Evolutionary conservation across 202 grass and related monocot genomes (phyloP), one percentile per base, ranked within the genome.

Genomic region (Schoenoplectus triqueter): DNA sequence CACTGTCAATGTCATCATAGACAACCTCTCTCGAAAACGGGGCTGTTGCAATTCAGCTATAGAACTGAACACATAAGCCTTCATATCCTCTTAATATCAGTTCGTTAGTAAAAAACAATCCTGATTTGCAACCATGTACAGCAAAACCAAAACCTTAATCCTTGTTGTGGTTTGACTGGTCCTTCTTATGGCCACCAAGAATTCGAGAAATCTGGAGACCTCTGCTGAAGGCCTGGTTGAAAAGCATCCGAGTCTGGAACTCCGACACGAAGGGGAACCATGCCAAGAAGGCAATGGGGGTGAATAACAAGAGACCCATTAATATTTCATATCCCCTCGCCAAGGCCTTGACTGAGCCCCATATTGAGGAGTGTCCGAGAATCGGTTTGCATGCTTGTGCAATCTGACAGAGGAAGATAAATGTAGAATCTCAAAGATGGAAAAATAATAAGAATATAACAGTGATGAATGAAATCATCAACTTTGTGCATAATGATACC

Each of bases 161-260:
- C 82, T 87, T 94, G 86, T 94, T 94, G 62, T 87, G 85, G 62
- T 88, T 87, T 2, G 88, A 54, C 39, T 81, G 84, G 68, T 94
- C 92, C 76, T 98, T 95, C 91, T 98, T 98, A 66, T 92, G 90
- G 0, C 95, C 95, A 6, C 90, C 92, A 0, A 98, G 88, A 84
- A 98, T 98, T 66, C 91, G 92, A 50, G 92, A 95, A 68, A 98
- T 98, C 66, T 98, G 95, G 70, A 98, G 78, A 13, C 92, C 92
- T 90, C 95, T 88, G 81, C 95, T 98, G 81, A 98, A 98, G 0
- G 92, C 91, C 80, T 97, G 92, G 92, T 97, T 95, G 88, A 97
- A 97, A 7, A 97, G 89, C 91, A 93, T 91, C 77, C 95, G 84
- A 2, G 95, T 95, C 80, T 98, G 92, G 86, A 98, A 98, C 62